These are phyloP conservation scores for Cladosporium sp. DNA, from an alignment of 2,329 filamentous ascomycete genomes.

Conservation along the genomic window DNA sequence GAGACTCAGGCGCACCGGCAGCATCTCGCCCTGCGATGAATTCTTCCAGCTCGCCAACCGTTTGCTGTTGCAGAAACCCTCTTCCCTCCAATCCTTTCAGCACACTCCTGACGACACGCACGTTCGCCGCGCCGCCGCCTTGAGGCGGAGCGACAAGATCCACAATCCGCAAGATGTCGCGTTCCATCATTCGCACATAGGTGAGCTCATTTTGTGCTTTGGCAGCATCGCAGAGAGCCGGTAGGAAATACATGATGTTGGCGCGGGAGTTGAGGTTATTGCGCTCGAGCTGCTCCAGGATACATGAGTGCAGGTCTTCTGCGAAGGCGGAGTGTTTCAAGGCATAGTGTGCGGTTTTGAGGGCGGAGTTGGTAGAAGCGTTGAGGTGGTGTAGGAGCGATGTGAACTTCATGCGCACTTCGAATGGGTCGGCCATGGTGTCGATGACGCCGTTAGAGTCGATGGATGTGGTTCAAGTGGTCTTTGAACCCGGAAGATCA, in stretches of 20 bases:
- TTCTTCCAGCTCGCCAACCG: constrained; percentile 74
- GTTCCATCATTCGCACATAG: constrained; percentile 91
- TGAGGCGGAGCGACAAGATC: constrained; percentile 87
- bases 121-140: constrained; percentile 84
- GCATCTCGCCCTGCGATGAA: constrained; percentile 73
- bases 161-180: constrained; percentile 86
- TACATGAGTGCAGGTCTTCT: constrained; percentile 95
- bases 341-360: constrained; percentile 92
- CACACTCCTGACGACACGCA: constrained; percentile 77
- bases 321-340: constrained; percentile 91
- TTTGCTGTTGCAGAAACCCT: constrained; percentile 67
- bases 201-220: constrained; percentile 69
- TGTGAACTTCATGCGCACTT: constrained; percentile 97
- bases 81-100: constrained; percentile 54
- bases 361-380: constrained; percentile 80
- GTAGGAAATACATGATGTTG: constrained; percentile 99
- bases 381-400: constrained; percentile 84
- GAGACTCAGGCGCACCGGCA: constrained; percentile 19
- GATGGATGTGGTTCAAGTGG: not conserved
- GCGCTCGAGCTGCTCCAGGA: constrained; percentile 87
- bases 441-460: not conserved
- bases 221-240: constrained; percentile 86
- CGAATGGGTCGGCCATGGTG: constrained; percentile 79
- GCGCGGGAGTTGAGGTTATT: constrained; percentile 95
- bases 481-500: too few relatives aligned